Evolutionary conservation across 805 yeast species (phyloP), one percentile per base, ranked within the genome.

Genomic region (Sporopachydermia lactativora): DNA sequence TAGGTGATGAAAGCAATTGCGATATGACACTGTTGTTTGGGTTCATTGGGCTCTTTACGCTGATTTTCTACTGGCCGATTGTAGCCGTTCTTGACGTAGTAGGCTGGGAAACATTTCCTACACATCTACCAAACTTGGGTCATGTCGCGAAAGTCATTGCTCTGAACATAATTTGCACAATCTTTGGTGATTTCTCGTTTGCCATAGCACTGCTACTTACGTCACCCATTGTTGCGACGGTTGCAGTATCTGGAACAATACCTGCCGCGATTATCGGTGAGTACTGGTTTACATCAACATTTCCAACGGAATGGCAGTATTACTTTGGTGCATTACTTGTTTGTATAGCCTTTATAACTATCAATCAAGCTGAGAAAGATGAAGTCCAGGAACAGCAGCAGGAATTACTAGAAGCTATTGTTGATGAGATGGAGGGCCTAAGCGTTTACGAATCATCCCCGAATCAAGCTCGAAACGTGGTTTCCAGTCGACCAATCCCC

Each of bases 211-310:
- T 88, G 74, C 68, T 92, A 19, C 63, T 92, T 52, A 92, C 98
- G 1, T 79, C 92, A 36, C 98, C 98, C 2, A 65, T 92, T 48
- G 86, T 95, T 0, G 97, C 88, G 2, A 92, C 98, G 0, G 94
- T 92, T 8, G 98, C 98, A 0, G 65, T 92, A 18, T 80, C 95
- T 15, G 73, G 88, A 45, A 89, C 97, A 0, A 92, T 92, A 15
- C 98, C 98, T 2, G 70, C 92, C 40, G 95, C 96, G 0, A 82
- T 92, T 83, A 57, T 85, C 19, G 95, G 96, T 19, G 98, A 92
- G 55, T 68, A 85, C n/a, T 24, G 31, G 31, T 8, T 24, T 24
- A n/a, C 31, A 24, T 24, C 31, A 8, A n/a, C n/a, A 8, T 8
- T 24, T n/a, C 31, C 31, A 8, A 24, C 31, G 13, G 13, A 24